phyloP scores from a whole-genome alignment of 345 rosid species.

The Brassica carinata region DNA sequence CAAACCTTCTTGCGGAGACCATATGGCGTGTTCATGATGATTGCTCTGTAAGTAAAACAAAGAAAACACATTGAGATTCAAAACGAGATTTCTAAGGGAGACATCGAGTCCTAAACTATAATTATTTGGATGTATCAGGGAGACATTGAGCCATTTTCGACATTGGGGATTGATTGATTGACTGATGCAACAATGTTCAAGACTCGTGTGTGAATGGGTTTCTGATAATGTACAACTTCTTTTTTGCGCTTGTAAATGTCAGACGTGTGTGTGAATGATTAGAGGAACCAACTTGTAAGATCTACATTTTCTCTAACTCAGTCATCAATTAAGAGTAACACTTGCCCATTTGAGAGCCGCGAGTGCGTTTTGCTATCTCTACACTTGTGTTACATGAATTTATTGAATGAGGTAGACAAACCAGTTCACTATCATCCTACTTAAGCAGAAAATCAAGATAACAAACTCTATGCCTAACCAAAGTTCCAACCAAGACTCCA shows the following conservation, averaged over 20 bases:
- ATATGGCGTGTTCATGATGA: constrained; percentile 99
- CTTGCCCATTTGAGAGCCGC: background rate
- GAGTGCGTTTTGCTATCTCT: background rate
- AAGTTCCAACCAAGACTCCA: background rate
- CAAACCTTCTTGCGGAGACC: constrained; percentile 94
- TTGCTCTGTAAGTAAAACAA: constrained; percentile 73
- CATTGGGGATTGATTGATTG: constrained; percentile 70
- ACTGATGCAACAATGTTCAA: constrained; percentile 42
- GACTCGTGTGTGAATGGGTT: constrained; percentile 11
- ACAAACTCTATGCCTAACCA: background rate
- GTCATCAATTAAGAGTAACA: background rate
- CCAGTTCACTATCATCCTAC: background rate
- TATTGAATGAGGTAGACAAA: background rate
- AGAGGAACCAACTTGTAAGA: background rate
- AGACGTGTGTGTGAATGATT: background rate
- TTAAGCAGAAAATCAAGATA: background rate
- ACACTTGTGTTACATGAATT: background rate
- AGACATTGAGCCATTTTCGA: constrained; percentile 72
- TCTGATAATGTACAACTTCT: constrained; percentile 21
- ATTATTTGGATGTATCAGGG: constrained; percentile 54
- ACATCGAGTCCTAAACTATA: constrained; percentile 24
- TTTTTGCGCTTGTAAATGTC: constrained; percentile 24
- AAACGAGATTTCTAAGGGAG: background rate
- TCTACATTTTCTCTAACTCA: background rate
- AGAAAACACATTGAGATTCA: constrained; percentile 14